These are phyloP conservation scores for Centaurea solstitialis DNA, from an alignment of 129 eudicot species.

Conservation along the genomic window DNA sequence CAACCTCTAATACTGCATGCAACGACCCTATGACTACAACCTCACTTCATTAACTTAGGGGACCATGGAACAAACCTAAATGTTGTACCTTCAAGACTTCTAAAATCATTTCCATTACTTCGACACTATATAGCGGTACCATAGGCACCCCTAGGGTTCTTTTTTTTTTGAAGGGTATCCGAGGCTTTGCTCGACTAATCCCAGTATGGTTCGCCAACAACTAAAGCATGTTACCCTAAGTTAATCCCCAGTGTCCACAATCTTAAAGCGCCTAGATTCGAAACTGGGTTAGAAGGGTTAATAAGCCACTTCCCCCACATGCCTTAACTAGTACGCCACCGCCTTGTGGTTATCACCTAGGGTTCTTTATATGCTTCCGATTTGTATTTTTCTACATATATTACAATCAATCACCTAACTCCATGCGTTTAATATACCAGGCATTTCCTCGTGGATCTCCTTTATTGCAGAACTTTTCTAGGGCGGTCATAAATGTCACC, in stretches of 20 bases:
- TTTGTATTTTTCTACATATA: background rate
- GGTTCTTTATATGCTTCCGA: background rate
- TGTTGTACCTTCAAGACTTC: background rate
- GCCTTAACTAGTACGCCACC: no score
- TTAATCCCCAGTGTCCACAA: no score
- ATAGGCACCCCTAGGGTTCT: background rate
- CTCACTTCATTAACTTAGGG: background rate
- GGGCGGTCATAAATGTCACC: slow-evolving; percentile 23
- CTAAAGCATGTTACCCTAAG: no score
- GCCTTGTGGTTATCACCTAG: no score
- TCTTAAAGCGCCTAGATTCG: no score
- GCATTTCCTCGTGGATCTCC: slow-evolving; percentile 25
- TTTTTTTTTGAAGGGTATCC: no score
- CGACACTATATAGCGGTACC: no score
- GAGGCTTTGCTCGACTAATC: no score
- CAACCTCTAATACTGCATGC: background rate
- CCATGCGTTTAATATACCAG: slow-evolving; percentile 11
- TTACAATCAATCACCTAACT: background rate
- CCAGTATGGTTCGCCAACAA: no score
- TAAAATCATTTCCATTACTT: background rate
- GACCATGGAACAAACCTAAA: background rate
- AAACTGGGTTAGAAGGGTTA: no score
- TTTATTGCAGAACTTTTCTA: slow-evolving; percentile 16
- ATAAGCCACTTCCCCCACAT: no score
- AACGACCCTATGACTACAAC: background rate